These are phyloP conservation scores for Dactylonectria estremocensis DNA, from an alignment of 2,329 filamentous ascomycete genomes.

Conservation along the genomic window DNA sequence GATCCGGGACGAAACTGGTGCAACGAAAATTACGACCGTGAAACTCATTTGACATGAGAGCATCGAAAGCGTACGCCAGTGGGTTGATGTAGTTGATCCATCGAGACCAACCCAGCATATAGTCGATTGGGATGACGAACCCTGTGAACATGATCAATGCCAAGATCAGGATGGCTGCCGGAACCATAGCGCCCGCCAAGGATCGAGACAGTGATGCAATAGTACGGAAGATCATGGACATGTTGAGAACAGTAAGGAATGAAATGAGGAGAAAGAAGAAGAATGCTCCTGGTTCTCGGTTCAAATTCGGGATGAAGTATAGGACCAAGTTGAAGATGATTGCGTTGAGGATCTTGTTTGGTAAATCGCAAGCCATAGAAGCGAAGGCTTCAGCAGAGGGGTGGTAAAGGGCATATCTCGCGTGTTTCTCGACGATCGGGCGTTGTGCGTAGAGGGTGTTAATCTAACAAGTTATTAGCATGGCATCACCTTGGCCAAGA, in stretches of 20 bases:
- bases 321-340: constrained; percentile 61
- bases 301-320: constrained; percentile 65
- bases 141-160: constrained; percentile 59
- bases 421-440: constrained; percentile 54
- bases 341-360: constrained; percentile 55
- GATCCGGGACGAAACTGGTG: constrained; percentile 44
- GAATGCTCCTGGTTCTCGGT: constrained; percentile 60
- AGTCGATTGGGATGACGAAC: constrained; percentile 58
- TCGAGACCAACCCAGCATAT: constrained; percentile 74
- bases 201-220: constrained; percentile 64
- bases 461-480: constrained; percentile 50
- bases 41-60: constrained; percentile 78
- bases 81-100: constrained; percentile 79
- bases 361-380: constrained; percentile 57
- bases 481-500: not conserved
- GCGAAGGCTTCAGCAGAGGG: constrained; percentile 54
- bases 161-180: constrained; percentile 55
- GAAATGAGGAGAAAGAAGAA: constrained; percentile 63
- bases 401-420: constrained; percentile 54
- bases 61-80: constrained; percentile 75
- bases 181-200: constrained; percentile 60
- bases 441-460: constrained; percentile 51
- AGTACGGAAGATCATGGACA: constrained; percentile 62
- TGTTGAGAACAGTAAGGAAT: constrained; percentile 53
- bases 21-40: constrained; percentile 45